Evolutionary conservation across 75 land plant genomes (phyloP).

Genomic region (Chamaecyparis obtusa): DNA sequence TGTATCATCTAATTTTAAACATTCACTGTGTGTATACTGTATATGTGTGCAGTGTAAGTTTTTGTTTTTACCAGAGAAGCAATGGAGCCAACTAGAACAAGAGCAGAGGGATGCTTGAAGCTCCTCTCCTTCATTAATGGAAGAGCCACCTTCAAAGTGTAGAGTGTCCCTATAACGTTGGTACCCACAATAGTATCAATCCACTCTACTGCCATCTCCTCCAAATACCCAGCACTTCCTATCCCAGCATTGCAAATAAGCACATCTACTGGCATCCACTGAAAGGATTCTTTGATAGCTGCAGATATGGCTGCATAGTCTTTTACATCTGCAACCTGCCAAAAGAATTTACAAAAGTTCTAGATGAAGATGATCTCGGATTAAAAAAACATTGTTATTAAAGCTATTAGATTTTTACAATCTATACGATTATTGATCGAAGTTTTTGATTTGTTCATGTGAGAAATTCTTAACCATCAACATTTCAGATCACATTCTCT

Average conservation of each 20-base stretch:
- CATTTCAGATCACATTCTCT: not conserved
- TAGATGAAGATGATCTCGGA: not conserved
- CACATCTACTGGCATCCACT: conserved; percentile 25
- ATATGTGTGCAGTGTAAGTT: too few relatives aligned
- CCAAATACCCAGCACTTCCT: conserved; percentile 9
- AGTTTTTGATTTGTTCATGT: too few relatives aligned
- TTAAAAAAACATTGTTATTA: too few relatives aligned
- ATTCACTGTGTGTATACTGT: too few relatives aligned
- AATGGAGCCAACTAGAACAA: conserved; percentile 20
- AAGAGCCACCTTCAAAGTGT: conserved; percentile 16
- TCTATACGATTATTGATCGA: too few relatives aligned
- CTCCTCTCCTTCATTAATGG: conserved; percentile 18
- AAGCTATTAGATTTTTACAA: too few relatives aligned
- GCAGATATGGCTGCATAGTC: conserved; percentile 22
- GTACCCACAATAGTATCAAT: conserved; percentile 11
- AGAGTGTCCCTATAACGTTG: conserved; percentile 15
- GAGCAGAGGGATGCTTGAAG: conserved; percentile 5
- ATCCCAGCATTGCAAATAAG: conserved; percentile 26
- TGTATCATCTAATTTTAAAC: not conserved
- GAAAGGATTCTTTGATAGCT: conserved; percentile 15
- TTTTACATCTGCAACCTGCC: conserved; percentile 25
- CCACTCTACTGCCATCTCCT: conserved; percentile 13
- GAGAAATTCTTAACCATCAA: too few relatives aligned
- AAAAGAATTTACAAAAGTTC: not conserved
- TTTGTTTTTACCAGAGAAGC: conserved; percentile 16